Evolutionary conservation across 2,329 filamentous ascomycete species (phyloP), one percentile per base, ranked within the genome.

Genomic region (Pseudopyricularia cyperi): DNA sequence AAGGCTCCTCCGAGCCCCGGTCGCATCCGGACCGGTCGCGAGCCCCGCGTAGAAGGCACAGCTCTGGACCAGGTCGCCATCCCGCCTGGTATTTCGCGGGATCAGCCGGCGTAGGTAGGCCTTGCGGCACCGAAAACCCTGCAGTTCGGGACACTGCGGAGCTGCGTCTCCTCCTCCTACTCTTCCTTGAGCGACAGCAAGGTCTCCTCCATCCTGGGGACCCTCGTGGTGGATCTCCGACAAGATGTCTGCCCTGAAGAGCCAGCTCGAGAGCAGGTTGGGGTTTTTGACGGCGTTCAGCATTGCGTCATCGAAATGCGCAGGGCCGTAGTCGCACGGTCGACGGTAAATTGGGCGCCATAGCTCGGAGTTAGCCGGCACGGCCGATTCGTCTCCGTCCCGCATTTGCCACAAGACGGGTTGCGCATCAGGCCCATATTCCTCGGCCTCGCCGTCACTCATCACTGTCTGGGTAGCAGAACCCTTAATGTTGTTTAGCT

Each of bases 181-280:
- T n/a, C n/a, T n/a, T n/a, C 52, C 14, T 34, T 28, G 12, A 32
- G 24, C 2, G 24, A 9, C 8, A 48, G 24, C 15, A n/a, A 28
- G 2, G 42, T 17, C 8, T 11, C 8, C 17, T 32, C 22, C 9
- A 32, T 26, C 33, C 30, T 48, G 51, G 12, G 7, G 28, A 15
- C 47, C 46, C 15, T 15, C 47, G 2, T 61, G 60, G 24, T 66
- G 63, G 35, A 65, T 33, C 57, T 83, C 76, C 53, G 79, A 75
- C 26, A 86, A 72, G 26, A 91, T 81, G 60, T 93, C 87, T 47
- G 87, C 87, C 30, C 87, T 79, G 60, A 89, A 87, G 1, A 93
- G 72, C 75, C 85, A 86, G 15, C 76, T 81, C 0, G 85, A 87
- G 57, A 88, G 89, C 65, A 89, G 73, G 57, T 93, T 91, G 1